Evolutionary conservation across 805 yeast genomes (phyloP).

Genomic region (Metschnikowia matae): DNA sequence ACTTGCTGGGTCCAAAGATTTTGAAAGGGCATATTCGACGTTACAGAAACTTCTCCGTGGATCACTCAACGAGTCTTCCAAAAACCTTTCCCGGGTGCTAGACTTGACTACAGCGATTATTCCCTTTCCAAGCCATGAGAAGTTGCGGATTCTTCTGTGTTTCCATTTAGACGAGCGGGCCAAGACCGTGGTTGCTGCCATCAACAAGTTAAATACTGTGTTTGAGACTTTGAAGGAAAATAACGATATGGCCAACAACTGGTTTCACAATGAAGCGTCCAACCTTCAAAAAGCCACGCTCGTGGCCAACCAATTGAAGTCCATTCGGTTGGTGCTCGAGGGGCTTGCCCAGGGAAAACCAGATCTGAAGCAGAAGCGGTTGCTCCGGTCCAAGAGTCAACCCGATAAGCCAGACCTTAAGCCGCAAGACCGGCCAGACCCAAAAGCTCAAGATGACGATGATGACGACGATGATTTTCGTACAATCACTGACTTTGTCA

Average conservation of each 20-base stretch:
- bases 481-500: slow-evolving; percentile 35
- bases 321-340: slow-evolving; percentile 48
- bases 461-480: slow-evolving; percentile 43
- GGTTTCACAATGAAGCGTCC: slow-evolving; percentile 48
- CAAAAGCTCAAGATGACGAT: slow-evolving; percentile 25
- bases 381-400: slow-evolving; percentile 5
- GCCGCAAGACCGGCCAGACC: not conserved
- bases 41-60: slow-evolving; percentile 27
- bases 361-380: slow-evolving; percentile 4
- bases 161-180: slow-evolving; percentile 33
- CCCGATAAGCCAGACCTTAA: not conserved
- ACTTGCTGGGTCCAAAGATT: slow-evolving; percentile 45
- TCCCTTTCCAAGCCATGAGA: slow-evolving; percentile 46
- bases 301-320: slow-evolving; percentile 52
- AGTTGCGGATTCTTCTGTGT: slow-evolving; percentile 35
- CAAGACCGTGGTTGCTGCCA: slow-evolving; percentile 25
- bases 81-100: slow-evolving; percentile 26
- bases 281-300: slow-evolving; percentile 50
- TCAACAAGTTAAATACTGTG: slow-evolving; percentile 33
- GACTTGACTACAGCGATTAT: slow-evolving; percentile 50
- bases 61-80: slow-evolving; percentile 2
- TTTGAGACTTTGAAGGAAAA: slow-evolving; percentile 34
- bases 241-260: slow-evolving; percentile 35
- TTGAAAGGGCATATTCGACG: slow-evolving; percentile 41
- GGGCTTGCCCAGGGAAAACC: slow-evolving; percentile 24